Percentiles rank a stretch among this genome's conserved stretches.
These are phyloP conservation scores for Umbelopsis sp. DNA, from an alignment of 371 early-diverging fungal species.

Conservation along the genomic window DNA sequence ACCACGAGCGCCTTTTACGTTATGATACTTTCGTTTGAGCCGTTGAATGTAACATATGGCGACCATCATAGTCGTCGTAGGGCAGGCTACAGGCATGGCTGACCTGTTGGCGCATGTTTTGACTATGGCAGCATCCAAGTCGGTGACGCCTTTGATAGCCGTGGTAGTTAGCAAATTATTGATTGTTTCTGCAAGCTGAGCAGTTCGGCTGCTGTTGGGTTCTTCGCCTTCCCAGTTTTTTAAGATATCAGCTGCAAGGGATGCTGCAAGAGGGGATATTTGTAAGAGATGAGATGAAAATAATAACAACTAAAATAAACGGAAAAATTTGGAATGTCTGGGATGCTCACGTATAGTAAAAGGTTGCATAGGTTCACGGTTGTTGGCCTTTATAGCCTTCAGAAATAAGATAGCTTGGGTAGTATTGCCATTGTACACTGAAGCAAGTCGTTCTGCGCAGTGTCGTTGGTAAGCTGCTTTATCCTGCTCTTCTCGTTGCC, in stretches of 20 bases:
- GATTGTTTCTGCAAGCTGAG: constrained; percentile 36
- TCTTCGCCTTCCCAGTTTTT: constrained; percentile 47
- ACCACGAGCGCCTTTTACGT: constrained; percentile 55
- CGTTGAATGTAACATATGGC: constrained; percentile 63
- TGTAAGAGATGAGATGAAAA: constrained; percentile 5
- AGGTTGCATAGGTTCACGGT: constrained; percentile 29
- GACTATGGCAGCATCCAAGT: constrained; percentile 36
- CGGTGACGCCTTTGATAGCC: constrained; percentile 27
- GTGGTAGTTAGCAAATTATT: constrained; percentile 34
- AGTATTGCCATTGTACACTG: constrained; percentile 31
- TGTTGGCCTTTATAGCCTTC: constrained; percentile 44
- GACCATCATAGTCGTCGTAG: constrained; percentile 53
- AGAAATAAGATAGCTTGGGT: constrained; percentile 38
- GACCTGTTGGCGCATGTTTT: constrained; percentile 34
- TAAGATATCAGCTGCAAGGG: constrained; percentile 40
- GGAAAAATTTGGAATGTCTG: no score
- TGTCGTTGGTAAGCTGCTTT: constrained; percentile 14
- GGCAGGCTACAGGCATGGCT: constrained; percentile 45
- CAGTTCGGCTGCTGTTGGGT: constrained; percentile 31
- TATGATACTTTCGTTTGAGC: constrained; percentile 56
- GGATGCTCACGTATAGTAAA: constrained; percentile 37
- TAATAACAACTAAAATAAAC: not conserved
- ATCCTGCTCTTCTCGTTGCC: not conserved
- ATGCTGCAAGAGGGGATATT: constrained; percentile 26
- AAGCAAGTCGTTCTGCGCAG: constrained; percentile 6